A percentile compares a stretch with the other conserved stretches of the same genome.
These are phyloP conservation scores for Diutina sp. DNA, from an alignment of 1,139 yeast genomes.

Conservation along the genomic window DNA sequence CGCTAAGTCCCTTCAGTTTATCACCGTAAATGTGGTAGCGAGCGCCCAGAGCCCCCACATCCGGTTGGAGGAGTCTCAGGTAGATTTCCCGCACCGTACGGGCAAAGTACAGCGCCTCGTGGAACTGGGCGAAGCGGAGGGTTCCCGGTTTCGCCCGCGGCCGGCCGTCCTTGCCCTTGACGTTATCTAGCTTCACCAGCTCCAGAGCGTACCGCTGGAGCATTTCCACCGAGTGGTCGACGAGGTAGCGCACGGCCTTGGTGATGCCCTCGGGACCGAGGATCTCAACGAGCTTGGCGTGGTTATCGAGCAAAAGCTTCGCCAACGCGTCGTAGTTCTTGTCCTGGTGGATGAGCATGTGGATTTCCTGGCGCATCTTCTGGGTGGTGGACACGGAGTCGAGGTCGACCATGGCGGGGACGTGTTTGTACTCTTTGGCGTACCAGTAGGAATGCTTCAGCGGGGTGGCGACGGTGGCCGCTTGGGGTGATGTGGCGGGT, in stretches of 20 bases:
- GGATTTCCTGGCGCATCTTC: neutral
- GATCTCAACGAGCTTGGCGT: neutral
- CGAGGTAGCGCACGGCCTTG: neutral
- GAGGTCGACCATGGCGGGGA: neutral
- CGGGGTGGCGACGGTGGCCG: neutral
- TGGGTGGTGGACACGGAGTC: neutral
- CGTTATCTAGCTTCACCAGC: neutral
- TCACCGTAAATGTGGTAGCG: neutral
- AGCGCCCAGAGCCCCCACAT: neutral
- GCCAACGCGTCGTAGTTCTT: neutral
- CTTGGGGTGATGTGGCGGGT: neutral
- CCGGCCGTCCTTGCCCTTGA: neutral
- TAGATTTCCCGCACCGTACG: neutral
- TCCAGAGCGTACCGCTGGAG: neutral
- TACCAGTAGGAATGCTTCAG: neutral
- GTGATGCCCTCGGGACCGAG: neutral
- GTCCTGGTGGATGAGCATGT: neutral
- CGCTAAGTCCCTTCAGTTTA: neutral
- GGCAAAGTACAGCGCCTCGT: neutral
- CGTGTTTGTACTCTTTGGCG: neutral
- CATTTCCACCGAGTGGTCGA: neutral
- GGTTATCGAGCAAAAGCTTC: neutral
- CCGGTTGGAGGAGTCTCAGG: neutral
- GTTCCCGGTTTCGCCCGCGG: neutral
- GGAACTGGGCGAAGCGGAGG: neutral